phyloP scores from a whole-genome alignment of 257 asterid genomes.

The Nicotiana otophora region DNA sequence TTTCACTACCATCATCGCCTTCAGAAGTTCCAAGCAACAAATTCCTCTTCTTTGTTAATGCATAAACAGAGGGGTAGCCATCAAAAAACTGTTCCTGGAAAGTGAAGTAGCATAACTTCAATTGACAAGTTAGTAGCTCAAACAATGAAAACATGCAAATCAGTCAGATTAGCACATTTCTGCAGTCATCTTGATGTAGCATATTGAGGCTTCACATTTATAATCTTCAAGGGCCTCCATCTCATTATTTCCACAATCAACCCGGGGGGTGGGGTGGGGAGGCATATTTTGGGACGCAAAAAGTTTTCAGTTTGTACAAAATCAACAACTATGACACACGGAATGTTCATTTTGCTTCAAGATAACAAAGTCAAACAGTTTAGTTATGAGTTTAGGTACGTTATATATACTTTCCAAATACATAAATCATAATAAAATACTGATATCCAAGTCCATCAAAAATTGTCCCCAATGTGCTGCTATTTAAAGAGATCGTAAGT shows the following conservation, averaged over 20 bases:
- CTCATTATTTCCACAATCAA: not conserved
- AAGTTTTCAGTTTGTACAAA: not conserved
- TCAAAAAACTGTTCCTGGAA: slow-evolving; percentile 50
- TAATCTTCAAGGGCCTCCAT: not conserved
- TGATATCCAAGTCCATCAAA: not conserved
- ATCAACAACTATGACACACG: not conserved
- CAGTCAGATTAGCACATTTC: not conserved
- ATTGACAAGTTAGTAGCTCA: not conserved
- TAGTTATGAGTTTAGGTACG: not conserved
- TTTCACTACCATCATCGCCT: slow-evolving; percentile 11
- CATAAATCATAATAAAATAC: not conserved
- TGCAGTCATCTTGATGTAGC: not conserved
- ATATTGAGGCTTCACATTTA: not conserved
- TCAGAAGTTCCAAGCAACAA: slow-evolving; percentile 49
- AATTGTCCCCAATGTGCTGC: not conserved
- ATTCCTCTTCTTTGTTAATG: slow-evolving; percentile 36
- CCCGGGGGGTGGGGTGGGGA: not conserved
- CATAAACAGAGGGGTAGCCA: slow-evolving; percentile 28
- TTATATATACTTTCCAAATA: not conserved
- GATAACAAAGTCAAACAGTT: not conserved
- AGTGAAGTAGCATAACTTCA: not conserved
- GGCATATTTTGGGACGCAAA: not conserved
- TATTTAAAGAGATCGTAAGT: not conserved
- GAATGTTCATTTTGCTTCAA: slow-evolving; percentile 2
- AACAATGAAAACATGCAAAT: not conserved